phyloP scores from a whole-genome alignment of 495 filamentous ascomycete genomes.

The Penicillium egyptiacum region DNA sequence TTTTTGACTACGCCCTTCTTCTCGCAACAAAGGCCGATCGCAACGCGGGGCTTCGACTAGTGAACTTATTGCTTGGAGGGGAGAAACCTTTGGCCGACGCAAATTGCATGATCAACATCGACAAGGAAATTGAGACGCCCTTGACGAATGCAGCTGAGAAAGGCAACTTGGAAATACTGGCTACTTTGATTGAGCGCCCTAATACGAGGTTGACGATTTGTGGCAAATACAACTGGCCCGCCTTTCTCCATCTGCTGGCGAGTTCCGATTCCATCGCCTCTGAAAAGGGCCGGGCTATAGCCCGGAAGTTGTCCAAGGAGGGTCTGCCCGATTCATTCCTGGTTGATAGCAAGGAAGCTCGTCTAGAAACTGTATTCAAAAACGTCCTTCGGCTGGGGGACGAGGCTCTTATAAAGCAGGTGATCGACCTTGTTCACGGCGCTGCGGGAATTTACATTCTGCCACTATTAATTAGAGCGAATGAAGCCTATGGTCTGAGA shows the following conservation, averaged over 20 bases:
- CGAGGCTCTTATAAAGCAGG: neutral
- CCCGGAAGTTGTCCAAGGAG: neutral
- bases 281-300: neutral
- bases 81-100: neutral
- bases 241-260: constrained; percentile 5
- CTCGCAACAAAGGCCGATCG: constrained; percentile 1
- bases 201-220: neutral
- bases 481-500: neutral
- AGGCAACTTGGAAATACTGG: constrained; percentile 1
- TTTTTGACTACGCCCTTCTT: constrained; percentile 4
- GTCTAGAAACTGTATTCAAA: neutral
- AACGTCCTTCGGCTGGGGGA: neutral
- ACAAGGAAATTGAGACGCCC: neutral
- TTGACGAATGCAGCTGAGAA: constrained; percentile 1
- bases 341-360: neutral
- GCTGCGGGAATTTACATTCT: neutral
- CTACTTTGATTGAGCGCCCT: neutral
- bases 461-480: neutral
- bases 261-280: neutral
- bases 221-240: constrained; percentile 1
- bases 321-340: neutral
- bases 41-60: neutral
- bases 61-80: neutral
- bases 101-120: neutral
- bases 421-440: constrained; percentile 1